Conservation (phyloP, 2,329 filamentous ascomycete species). For the Helicocarpus griseus region DNA sequence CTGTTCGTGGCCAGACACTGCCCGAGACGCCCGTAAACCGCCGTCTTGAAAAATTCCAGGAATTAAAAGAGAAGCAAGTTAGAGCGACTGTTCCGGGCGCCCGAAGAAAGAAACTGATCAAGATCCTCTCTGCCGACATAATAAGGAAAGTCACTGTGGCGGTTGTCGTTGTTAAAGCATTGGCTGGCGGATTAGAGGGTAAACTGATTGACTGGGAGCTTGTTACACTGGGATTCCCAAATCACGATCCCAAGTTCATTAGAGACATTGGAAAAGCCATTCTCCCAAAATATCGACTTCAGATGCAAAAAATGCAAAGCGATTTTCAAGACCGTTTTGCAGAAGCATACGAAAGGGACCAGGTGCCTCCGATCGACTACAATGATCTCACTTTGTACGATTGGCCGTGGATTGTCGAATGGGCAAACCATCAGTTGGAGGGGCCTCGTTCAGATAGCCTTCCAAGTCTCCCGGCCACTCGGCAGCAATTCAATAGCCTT, state of each 20-base stretch:
- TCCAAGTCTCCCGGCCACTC: constrained; percentile 35
- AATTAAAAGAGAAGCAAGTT: constrained; percentile 3
- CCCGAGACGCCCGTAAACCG: background rate
- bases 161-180: constrained; percentile 34
- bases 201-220: constrained; percentile 37
- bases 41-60: constrained; percentile 8
- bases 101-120: constrained; percentile 2
- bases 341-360: constrained; percentile 33
- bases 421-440: constrained; percentile 35
- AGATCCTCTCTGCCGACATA: constrained; percentile 19
- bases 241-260: constrained; percentile 28
- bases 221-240: constrained; percentile 33
- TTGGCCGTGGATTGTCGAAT: constrained; percentile 38
- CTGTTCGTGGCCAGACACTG: background rate
- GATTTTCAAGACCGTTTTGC: constrained; percentile 39
- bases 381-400: constrained; percentile 35
- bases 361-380: constrained; percentile 37
- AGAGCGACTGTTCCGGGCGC: background rate
- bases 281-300: constrained; percentile 27
- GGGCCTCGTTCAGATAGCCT: constrained; percentile 24
- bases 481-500: constrained; percentile 31
- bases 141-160: constrained; percentile 31
- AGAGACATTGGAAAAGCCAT: constrained; percentile 29
- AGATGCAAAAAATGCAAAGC: constrained; percentile 35
- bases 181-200: constrained; percentile 36